phyloP scores from a whole-genome alignment of 805 yeast genomes.

The Schwanniomyces sp. region DNA sequence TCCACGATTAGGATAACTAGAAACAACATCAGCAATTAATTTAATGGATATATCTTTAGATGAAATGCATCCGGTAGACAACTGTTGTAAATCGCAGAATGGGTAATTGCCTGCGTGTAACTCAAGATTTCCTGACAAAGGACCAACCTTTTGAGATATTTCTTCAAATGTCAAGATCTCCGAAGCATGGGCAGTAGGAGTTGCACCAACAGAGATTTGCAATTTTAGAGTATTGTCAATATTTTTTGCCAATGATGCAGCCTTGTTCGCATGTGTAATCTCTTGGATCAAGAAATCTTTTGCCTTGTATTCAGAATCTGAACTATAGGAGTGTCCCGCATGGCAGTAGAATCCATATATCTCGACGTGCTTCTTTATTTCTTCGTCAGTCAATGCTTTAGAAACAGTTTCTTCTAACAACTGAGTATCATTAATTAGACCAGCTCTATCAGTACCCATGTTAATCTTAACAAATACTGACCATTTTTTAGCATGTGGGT shows the following conservation, averaged over 20 bases:
- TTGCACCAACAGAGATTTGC: slow-evolving; percentile 73
- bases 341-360: slow-evolving; percentile 75
- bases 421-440: slow-evolving; percentile 35
- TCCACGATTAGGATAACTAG: slow-evolving; percentile 55
- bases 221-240: slow-evolving; percentile 40
- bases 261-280: slow-evolving; percentile 54
- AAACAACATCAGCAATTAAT: slow-evolving; percentile 59
- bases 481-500: slow-evolving; percentile 45
- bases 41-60: slow-evolving; percentile 65
- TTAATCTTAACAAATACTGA: slow-evolving; percentile 66
- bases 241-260: slow-evolving; percentile 39
- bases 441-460: slow-evolving; percentile 74
- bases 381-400: slow-evolving; percentile 21
- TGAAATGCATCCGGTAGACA: slow-evolving; percentile 62
- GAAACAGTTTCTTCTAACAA: slow-evolving; percentile 36
- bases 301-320: slow-evolving; percentile 47
- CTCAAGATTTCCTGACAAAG: slow-evolving; percentile 49
- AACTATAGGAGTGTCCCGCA: slow-evolving; percentile 72
- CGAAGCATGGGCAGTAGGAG: slow-evolving; percentile 74
- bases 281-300: slow-evolving; percentile 53
- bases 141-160: slow-evolving; percentile 14
- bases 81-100: slow-evolving; percentile 73
- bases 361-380: slow-evolving; percentile 31
- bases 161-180: slow-evolving; percentile 22
- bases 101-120: slow-evolving; percentile 83